Conservation (phyloP, 192 early-diverging fungal genomes). For the Gonapodya sp. region DNA sequence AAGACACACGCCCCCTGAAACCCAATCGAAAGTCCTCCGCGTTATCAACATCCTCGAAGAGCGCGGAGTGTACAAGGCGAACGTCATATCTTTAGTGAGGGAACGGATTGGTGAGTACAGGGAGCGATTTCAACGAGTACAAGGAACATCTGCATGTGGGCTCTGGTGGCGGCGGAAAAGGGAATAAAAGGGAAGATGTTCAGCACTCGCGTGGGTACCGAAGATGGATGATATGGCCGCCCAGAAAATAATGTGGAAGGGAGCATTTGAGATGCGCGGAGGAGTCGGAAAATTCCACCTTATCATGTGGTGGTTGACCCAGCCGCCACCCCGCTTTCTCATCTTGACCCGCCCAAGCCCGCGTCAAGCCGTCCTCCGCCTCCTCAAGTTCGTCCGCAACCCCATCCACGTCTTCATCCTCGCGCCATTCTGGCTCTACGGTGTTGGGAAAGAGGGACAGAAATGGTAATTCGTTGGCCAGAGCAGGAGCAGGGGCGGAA, state of each 20-base stretch:
- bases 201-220: no score
- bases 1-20: conserved; percentile 17
- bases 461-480: background rate
- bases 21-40: conserved; percentile 14
- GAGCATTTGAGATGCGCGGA: no score
- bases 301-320: background rate
- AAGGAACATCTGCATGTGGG: no score
- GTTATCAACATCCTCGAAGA: conserved; percentile 25
- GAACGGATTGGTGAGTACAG: conserved; percentile 8
- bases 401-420: background rate
- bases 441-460: background rate
- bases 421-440: background rate
- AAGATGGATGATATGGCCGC: background rate
- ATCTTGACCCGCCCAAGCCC: background rate
- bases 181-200: no score
- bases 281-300: no score
- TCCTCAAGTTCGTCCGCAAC: background rate
- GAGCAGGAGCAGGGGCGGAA: background rate
- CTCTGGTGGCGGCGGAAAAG: background rate
- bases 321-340: background rate
- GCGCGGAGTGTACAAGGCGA: conserved; percentile 21
- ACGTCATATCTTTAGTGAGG: conserved; percentile 17
- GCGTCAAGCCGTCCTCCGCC: background rate
- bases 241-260: background rate
- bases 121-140: no score